phyloP scores from a whole-genome alignment of 257 asterid species.

The Nicotiana knightiana region DNA sequence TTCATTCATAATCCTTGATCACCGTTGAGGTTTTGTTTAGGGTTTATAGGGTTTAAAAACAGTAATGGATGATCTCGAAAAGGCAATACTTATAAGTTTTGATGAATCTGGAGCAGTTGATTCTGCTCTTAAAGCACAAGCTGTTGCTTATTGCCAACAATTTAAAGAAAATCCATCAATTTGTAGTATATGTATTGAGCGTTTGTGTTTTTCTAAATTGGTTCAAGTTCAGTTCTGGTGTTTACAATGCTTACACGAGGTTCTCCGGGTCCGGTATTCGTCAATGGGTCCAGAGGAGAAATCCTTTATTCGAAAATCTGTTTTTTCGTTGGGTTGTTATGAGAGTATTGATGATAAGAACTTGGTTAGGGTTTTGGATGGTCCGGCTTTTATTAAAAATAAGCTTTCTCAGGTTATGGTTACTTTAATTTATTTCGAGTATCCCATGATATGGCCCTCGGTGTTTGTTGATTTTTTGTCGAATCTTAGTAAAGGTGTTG shows the following conservation, averaged over 20 bases:
- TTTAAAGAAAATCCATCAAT: conserved; percentile 61
- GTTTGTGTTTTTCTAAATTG: conserved; percentile 46
- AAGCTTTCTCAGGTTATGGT: conserved; percentile 96
- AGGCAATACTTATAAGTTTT: conserved; percentile 80
- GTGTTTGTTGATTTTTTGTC: conserved; percentile 77
- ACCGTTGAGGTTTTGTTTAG: conserved; percentile 10
- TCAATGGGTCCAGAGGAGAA: conserved; percentile 69
- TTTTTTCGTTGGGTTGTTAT: conserved; percentile 65
- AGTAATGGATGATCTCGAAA: conserved; percentile 88
- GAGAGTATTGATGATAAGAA: conserved; percentile 46
- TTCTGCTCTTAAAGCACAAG: conserved; percentile 63
- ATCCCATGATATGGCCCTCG: conserved; percentile 77
- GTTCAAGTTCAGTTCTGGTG: conserved; percentile 96
- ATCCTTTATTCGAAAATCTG: conserved; percentile 61
- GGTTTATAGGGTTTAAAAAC: conserved; percentile 40
- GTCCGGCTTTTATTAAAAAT: conserved; percentile 79
- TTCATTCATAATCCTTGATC: not conserved
- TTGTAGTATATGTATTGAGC: conserved; percentile 69
- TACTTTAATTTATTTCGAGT: conserved; percentile 71
- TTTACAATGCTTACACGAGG: conserved; percentile 79
- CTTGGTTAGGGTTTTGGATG: conserved; percentile 48
- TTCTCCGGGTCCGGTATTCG: conserved; percentile 51
- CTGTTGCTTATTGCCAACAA: conserved; percentile 62
- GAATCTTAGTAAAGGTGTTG: conserved; percentile 59
- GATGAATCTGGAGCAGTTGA: conserved; percentile 75